Conservation (phyloP, 129 eudicot species). For the Helianthus annuus region HanXRQr2.0-SUNRISE NC_035436.2:51504403-51504902, state of each 20-base stretch:
- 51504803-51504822: too few relatives aligned
- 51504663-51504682: slow-evolving; percentile 86
- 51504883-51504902: too few relatives aligned
- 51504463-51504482: not conserved
- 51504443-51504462: not conserved
- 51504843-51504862: too few relatives aligned
- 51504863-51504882: too few relatives aligned
- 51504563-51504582: slow-evolving; percentile 92
- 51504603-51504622: slow-evolving; percentile 75
- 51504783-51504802: too few relatives aligned
- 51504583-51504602: slow-evolving; percentile 91
- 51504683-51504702: slow-evolving; percentile 96
- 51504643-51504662: slow-evolving; percentile 59
- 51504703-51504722: slow-evolving; percentile 89
- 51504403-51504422: too few relatives aligned
- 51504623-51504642: slow-evolving; percentile 88
- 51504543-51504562: slow-evolving; percentile 68
- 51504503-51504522: not conserved
- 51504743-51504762: slow-evolving; percentile 83
- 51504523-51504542: not conserved
- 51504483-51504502: not conserved
- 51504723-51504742: slow-evolving; percentile 68
- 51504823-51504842: too few relatives aligned
- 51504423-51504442: too few relatives aligned
- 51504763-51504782: slow-evolving; percentile 48